These are phyloP conservation scores for Angomonas desouzai DNA, from an alignment of 208 protist species.

Conservation along the genomic window DNA sequence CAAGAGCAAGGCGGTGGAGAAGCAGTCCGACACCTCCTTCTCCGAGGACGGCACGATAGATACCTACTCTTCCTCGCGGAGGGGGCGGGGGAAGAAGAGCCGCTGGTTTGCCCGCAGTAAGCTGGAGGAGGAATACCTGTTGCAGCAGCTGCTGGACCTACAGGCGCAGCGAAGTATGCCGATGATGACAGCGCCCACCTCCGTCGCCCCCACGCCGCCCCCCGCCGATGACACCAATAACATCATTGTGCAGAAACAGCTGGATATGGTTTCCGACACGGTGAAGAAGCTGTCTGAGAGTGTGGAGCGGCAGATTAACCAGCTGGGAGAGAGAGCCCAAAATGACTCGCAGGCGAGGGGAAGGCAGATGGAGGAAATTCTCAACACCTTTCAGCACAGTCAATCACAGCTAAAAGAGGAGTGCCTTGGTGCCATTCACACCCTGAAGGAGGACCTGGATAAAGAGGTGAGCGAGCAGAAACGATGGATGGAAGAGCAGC, in stretches of 20 bases:
- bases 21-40: constrained; percentile 6
- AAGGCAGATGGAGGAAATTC: constrained; percentile 11
- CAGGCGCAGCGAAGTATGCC: not conserved
- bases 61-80: not conserved
- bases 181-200: not conserved
- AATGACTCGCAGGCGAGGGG: not conserved
- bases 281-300: constrained; percentile 18
- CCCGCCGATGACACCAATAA: not conserved
- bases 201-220: not conserved
- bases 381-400: not conserved
- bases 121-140: constrained; percentile 7
- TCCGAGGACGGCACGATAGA: not conserved
- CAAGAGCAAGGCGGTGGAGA: not conserved
- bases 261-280: constrained; percentile 11
- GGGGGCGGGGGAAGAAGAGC: not conserved
- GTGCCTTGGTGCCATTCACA: not conserved
- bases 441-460: constrained; percentile 1
- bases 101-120: not conserved
- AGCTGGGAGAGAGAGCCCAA: constrained; percentile 9
- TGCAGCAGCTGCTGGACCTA: not conserved
- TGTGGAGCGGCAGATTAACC: constrained; percentile 18
- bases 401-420: constrained; percentile 15
- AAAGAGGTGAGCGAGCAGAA: constrained; percentile 8
- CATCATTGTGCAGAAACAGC: constrained; percentile 8
- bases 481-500: not conserved